Conservation (phyloP, 1,139 yeast species). For the Magnusiomyces clavatus region DNA sequence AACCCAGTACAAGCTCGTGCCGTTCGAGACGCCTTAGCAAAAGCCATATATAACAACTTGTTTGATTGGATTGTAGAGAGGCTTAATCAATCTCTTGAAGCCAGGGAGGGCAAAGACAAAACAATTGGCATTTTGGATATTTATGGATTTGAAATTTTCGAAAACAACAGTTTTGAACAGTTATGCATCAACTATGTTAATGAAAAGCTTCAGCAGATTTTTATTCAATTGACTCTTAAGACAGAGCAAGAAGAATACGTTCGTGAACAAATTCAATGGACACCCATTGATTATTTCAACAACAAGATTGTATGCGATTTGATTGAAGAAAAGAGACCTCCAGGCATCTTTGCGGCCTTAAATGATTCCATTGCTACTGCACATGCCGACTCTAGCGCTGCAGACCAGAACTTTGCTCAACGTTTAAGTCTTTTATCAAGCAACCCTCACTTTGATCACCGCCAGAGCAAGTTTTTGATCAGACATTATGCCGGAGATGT, state of each 20-base stretch:
- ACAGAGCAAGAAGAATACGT: conserved; percentile 98
- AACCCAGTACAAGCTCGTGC: conserved; percentile 90
- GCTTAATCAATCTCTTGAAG: conserved; percentile 65
- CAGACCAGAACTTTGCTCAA: conserved; percentile 94
- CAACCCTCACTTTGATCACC: conserved; percentile 83
- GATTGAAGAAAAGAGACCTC: conserved; percentile 91
- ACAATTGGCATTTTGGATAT: conserved; percentile 94
- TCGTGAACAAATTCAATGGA: conserved; percentile 93
- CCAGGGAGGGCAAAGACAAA: conserved; percentile 47
- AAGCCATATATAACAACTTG: conserved; percentile 84
- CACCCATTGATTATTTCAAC: conserved; percentile 94
- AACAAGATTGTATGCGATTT: conserved; percentile 95
- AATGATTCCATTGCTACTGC: conserved; percentile 98
- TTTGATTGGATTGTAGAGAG: conserved; percentile 98
- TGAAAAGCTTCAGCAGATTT: conserved; percentile 94
- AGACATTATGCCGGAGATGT: conserved; percentile 99
- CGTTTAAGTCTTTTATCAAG: conserved; percentile 76
- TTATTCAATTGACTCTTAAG: conserved; percentile 88
- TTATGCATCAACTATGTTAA: conserved; percentile 95
- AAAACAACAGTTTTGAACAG: conserved; percentile 93
- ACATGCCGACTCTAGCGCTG: conserved; percentile 95
- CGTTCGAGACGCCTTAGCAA: conserved; percentile 91
- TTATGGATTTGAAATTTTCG: conserved; percentile 97
- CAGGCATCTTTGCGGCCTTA: conserved; percentile 93
- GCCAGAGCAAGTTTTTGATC: conserved; percentile 80